Evolutionary conservation across 129 eudicot genomes (phyloP).

Genomic region (Pseudognaphalium luteoalbum): DNA sequence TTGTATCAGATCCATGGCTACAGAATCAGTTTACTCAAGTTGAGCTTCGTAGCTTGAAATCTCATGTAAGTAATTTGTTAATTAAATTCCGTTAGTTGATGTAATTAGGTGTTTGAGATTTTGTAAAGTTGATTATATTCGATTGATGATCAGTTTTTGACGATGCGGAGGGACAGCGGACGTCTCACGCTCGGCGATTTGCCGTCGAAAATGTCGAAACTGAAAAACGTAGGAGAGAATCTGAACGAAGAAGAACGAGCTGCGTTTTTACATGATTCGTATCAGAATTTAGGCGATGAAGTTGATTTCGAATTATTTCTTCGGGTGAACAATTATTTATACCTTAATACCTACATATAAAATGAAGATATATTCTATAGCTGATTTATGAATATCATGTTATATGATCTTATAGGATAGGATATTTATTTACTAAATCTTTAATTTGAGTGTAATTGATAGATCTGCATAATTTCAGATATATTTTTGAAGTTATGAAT

Average conservation of each 20-base stretch:
- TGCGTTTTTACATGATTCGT: conserved; percentile 65
- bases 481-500: not conserved
- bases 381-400: not conserved
- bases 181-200: conserved; percentile 77
- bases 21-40: conserved; percentile 99
- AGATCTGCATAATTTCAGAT: conserved; percentile 20
- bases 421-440: not conserved
- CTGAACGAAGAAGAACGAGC: conserved; percentile 80
- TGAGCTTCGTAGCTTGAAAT: conserved; percentile 84
- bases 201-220: conserved; percentile 78
- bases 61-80: conserved; percentile 51
- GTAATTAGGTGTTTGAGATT: conserved; percentile 3
- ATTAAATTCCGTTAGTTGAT: conserved; percentile 13
- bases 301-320: conserved; percentile 98
- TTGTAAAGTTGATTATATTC: not conserved
- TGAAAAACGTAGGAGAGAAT: conserved; percentile 86
- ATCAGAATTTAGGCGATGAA: conserved; percentile 64
- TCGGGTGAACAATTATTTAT: conserved; percentile 44
- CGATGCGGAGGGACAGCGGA: conserved; percentile 83
- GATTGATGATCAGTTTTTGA: conserved; percentile 50
- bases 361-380: not conserved
- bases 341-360: conserved; percentile 9
- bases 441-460: conserved; percentile 10
- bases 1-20: conserved; percentile 99
- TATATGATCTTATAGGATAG: not conserved